Percentiles rank a stretch among this genome's conserved stretches.
phyloP scores from a whole-genome alignment of 1,284 basidiomycete genomes.

The Cutaneotrichosporon cutaneum region DNA sequence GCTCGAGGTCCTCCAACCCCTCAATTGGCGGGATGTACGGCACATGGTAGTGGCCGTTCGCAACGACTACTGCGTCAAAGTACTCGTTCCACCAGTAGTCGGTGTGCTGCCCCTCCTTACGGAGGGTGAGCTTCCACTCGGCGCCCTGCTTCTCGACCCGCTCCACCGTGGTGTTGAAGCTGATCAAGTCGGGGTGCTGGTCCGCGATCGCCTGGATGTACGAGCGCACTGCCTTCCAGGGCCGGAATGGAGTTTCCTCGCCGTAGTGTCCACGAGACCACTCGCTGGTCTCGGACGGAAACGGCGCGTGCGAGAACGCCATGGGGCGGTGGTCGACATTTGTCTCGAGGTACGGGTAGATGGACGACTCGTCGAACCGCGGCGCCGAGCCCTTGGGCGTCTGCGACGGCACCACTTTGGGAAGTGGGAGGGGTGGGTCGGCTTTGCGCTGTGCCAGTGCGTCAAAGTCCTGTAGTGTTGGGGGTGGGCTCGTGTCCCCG shows the following conservation, averaged over 20 bases:
- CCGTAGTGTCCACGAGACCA: slow-evolving; percentile 2
- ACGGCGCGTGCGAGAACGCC: slow-evolving; percentile 12
- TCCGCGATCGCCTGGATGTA: slow-evolving; percentile 44
- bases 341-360: slow-evolving; percentile 20
- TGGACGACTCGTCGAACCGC: slow-evolving; percentile 12
- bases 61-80: slow-evolving; percentile 58
- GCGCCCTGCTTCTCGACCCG: slow-evolving; percentile 52
- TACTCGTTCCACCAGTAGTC: slow-evolving; percentile 40
- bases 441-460: slow-evolving; percentile 9
- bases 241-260: slow-evolving; percentile 13
- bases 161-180: slow-evolving; percentile 59
- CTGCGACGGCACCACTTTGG: slow-evolving; percentile 7
- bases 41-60: slow-evolving; percentile 57
- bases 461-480: slow-evolving; percentile 7
- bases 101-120: slow-evolving; percentile 54
- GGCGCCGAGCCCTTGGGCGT: neutral
- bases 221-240: slow-evolving; percentile 8
- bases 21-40: slow-evolving; percentile 55
- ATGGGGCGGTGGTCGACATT: slow-evolving; percentile 15
- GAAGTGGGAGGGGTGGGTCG: slow-evolving; percentile 13
- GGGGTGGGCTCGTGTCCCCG: slow-evolving; percentile 8
- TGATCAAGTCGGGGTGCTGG: slow-evolving; percentile 50
- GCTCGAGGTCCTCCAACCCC: slow-evolving; percentile 53
- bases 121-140: slow-evolving; percentile 31
- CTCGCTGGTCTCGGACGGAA: slow-evolving; percentile 6